These are phyloP conservation scores for Alternaria sp. DNA, from an alignment of 2,329 filamentous ascomycete species.

Conservation along the genomic window DNA sequence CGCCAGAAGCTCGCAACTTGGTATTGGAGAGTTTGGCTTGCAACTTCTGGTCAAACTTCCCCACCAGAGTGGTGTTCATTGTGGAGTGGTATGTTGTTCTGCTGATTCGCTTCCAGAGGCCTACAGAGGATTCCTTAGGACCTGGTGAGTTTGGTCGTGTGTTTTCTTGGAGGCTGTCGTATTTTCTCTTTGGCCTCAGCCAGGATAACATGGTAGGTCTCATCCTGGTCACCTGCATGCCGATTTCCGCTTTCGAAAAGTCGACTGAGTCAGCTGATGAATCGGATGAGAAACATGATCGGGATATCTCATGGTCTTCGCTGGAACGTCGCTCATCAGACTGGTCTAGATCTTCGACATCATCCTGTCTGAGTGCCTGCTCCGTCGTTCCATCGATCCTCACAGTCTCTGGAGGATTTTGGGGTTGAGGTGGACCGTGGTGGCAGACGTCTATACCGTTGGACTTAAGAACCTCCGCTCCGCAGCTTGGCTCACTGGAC, in stretches of 20 bases:
- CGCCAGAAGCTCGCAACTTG: background rate
- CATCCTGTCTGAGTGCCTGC: background rate
- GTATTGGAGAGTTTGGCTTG: background rate
- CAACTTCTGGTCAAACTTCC: background rate
- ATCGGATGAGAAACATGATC: constrained; percentile 6
- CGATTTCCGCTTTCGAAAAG: background rate
- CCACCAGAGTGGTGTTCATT: background rate
- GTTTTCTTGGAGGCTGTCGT: background rate
- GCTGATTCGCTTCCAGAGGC: constrained; percentile 1
- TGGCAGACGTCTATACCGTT: background rate
- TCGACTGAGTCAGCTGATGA: background rate
- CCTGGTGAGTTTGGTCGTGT: background rate
- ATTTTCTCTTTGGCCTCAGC: constrained; percentile 1
- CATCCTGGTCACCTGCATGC: background rate
- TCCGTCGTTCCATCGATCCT: background rate
- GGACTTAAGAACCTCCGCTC: background rate
- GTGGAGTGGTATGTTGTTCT: background rate
- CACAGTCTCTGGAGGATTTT: background rate
- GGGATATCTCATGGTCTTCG: background rate
- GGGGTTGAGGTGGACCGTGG: background rate
- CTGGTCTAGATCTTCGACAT: background rate
- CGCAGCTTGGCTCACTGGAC: background rate
- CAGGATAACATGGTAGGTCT: background rate
- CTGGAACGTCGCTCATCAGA: background rate
- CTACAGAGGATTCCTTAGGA: background rate